phyloP scores from a whole-genome alignment of 176 grass and related monocot genomes.

The Oropetium thomaeum region DNA sequence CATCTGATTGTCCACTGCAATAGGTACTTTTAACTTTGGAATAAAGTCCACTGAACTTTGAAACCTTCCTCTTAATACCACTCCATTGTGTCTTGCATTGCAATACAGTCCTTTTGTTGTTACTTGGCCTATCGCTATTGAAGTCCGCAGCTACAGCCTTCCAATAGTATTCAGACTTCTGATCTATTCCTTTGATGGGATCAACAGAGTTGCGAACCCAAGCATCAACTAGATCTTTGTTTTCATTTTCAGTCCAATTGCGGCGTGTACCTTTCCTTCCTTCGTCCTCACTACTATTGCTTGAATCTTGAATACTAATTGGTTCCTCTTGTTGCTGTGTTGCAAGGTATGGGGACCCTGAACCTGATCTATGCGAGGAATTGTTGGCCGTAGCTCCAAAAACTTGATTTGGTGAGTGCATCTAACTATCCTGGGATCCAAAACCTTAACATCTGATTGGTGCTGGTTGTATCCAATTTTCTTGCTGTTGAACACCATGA shows the following conservation, averaged over 20 bases:
- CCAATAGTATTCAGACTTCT: too few relatives aligned
- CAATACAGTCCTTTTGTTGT: neutral
- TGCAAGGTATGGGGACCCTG: neutral
- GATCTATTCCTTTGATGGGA: too few relatives aligned
- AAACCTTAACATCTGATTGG: neutral
- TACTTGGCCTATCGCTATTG: neutral
- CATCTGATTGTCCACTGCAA: too few relatives aligned
- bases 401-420: neutral
- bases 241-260: too few relatives aligned
- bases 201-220: too few relatives aligned
- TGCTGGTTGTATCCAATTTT: neutral
- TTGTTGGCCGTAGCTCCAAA: neutral
- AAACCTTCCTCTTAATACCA: neutral
- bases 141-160: too few relatives aligned
- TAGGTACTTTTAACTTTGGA: neutral
- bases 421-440: neutral
- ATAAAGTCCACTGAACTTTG: neutral
- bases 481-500: neutral
- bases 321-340: neutral
- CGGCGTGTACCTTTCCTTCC: too few relatives aligned
- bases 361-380: neutral
- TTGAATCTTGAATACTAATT: too few relatives aligned
- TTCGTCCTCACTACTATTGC: too few relatives aligned
- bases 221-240: too few relatives aligned
- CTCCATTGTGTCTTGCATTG: neutral